Evolutionary conservation across 306 rosid genomes (phyloP).

Genomic region (Cucumis melo): DNA sequence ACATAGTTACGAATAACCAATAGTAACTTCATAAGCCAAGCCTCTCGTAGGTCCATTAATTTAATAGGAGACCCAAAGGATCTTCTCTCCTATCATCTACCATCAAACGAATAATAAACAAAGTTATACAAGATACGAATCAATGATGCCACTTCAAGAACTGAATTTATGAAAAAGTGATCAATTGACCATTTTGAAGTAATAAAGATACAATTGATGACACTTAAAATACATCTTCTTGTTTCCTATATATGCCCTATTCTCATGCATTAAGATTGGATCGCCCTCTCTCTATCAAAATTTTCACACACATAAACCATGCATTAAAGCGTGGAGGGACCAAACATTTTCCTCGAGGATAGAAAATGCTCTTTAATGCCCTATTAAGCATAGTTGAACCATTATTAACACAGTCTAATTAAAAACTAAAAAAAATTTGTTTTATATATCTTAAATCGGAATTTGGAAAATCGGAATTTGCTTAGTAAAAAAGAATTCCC

Average conservation of each 20-base stretch:
- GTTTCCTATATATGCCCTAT: neutral
- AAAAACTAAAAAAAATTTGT: too few species aligned
- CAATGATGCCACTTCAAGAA: neutral
- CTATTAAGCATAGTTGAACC: too few species aligned
- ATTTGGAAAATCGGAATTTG: slow-evolving; percentile 55
- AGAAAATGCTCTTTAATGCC: slow-evolving; percentile 41
- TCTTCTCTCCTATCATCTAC: neutral
- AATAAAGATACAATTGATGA: neutral
- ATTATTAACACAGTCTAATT: too few species aligned
- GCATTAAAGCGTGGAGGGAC: neutral
- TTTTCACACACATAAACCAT: neutral
- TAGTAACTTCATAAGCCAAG: neutral
- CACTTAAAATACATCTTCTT: neutral
- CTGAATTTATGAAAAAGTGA: neutral
- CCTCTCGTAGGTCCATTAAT: neutral
- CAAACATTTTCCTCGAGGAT: neutral
- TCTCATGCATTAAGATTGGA: slow-evolving; percentile 35
- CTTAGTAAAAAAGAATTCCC: slow-evolving; percentile 17
- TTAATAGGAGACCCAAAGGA: neutral
- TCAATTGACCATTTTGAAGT: neutral
- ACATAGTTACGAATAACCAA: neutral
- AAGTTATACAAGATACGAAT: neutral
- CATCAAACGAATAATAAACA: neutral
- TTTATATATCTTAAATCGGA: slow-evolving; percentile 27
- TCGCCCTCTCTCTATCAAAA: slow-evolving; percentile 32